Evolutionary conservation across 169 alveolate species (phyloP).

Genomic region (Plasmodium vinckei): DNA sequence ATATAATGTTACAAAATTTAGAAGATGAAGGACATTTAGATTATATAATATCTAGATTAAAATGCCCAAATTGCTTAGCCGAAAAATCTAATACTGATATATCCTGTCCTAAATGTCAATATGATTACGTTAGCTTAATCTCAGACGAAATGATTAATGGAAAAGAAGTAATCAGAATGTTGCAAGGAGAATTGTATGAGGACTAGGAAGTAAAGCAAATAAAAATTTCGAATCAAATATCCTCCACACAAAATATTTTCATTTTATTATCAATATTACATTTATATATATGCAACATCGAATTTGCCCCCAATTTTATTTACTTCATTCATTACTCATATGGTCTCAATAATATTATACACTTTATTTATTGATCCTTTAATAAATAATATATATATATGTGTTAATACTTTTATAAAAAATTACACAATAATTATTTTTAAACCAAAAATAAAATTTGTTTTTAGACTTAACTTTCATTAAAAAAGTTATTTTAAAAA

Average conservation of each 20-base stretch:
- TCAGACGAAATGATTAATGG: slow-evolving; percentile 79
- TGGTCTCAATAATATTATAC: no score
- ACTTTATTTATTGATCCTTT: no score
- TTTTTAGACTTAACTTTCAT: background rate
- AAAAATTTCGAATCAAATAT: background rate
- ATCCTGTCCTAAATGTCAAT: slow-evolving; percentile 79
- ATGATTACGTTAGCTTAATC: slow-evolving; percentile 69
- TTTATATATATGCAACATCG: no score
- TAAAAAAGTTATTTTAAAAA: no score
- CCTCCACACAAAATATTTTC: no score
- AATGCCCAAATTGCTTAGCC: slow-evolving; percentile 81
- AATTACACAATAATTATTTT: background rate
- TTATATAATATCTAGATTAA: slow-evolving; percentile 80
- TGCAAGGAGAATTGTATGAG: slow-evolving; percentile 76
- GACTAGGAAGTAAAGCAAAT: slow-evolving; percentile 18
- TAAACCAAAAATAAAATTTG: slow-evolving; percentile 12
- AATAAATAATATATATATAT: no score
- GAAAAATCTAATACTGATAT: slow-evolving; percentile 79
- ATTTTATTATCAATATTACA: no score
- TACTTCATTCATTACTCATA: no score
- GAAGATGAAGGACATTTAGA: slow-evolving; percentile 91
- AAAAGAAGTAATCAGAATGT: slow-evolving; percentile 74
- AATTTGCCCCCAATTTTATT: no score
- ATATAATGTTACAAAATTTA: slow-evolving; percentile 86
- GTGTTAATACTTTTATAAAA: no score